Evolutionary conservation across 2,329 filamentous ascomycete genomes (phyloP), one percentile per base, ranked within the genome.

Genomic region (Colletotrichum sp.): DNA sequence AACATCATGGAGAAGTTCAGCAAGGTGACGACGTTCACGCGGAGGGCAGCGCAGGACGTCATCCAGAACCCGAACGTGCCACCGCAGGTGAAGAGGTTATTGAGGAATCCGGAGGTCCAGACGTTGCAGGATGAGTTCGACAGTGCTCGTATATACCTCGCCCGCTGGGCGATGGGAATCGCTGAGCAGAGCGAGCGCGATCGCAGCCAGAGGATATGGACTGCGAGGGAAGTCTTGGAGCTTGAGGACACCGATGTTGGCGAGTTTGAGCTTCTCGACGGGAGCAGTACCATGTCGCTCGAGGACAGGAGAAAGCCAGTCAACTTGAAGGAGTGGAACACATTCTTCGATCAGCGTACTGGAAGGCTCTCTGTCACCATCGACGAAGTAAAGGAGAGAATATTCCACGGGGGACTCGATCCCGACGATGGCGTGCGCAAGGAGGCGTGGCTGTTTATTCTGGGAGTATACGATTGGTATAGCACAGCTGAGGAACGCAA

Each of bases 101-200:
- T 99, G 84, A 93, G 92, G 82, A 98, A 98, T 78, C 96, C 96
- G 0, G 96, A 99, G 81, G 96, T 99, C 0, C 96, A 98, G 86
- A 98, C 95, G 0, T 84, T 99, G 26, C 96, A 98, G 82, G 96
- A 99, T 76, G 98, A 99, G 82, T 99, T 98, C 80, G 98, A 99
- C 87, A 98, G 96, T 80, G 97, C 98, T 6, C 92, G 97, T 78
- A 90, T 99, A 75, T 99, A 99, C 82, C 89, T 99, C 52, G 97
- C 97, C 26, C 91, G 97, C 78, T 99, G 97, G 97, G 97, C 97
- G 4, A 99, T 99, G 97, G 96, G 96, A 9, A 98, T 99, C 78
- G 96, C 97, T 0, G 98, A 99, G 83, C 97, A 99, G 86, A 96
- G 96, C 80, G 97, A 99, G 82, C 90, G 93, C 52, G 97, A 99